These are phyloP conservation scores for Phytophthora aleatoria DNA, from an alignment of 352 stramenopile species.

Conservation along the genomic window DNA sequence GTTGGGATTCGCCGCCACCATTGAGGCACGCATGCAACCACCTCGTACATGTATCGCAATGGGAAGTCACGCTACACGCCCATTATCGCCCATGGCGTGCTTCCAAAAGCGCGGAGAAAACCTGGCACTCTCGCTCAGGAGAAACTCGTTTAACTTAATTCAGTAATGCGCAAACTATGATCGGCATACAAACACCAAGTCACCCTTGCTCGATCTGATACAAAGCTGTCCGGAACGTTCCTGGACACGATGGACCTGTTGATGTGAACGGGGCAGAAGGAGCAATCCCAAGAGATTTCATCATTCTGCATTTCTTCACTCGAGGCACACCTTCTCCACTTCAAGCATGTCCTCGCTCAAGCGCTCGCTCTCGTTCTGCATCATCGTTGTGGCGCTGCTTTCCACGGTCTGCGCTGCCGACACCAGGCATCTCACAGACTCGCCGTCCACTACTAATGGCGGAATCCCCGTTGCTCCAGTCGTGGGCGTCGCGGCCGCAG, in stretches of 20 bases:
- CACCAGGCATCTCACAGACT: conserved; percentile 15
- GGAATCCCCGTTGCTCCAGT: conserved; percentile 15
- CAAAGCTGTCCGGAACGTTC: conserved; percentile 25
- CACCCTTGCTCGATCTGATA: conserved; percentile 24
- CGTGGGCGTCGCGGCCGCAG: conserved; percentile 24
- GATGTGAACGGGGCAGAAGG: conserved; percentile 19
- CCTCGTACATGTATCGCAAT: conserved; percentile 2
- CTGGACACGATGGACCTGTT: conserved; percentile 24
- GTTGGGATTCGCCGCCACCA: not conserved
- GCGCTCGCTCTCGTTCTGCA: conserved; percentile 21
- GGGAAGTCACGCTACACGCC: not conserved
- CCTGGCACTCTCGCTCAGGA: not conserved
- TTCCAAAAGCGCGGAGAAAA: not conserved
- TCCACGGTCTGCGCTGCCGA: conserved; percentile 11
- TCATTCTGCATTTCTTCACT: conserved; percentile 39
- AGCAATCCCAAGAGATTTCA: conserved; percentile 1
- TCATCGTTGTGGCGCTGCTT: conserved; percentile 17
- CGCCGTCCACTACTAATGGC: not conserved
- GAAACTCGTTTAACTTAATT: conserved; percentile 13
- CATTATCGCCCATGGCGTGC: conserved; percentile 2
- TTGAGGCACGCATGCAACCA: conserved; percentile 20
- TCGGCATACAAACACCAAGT: conserved; percentile 13
- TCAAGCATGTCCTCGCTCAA: conserved; percentile 27
- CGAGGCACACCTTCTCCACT: conserved; percentile 2
- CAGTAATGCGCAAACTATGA: conserved; percentile 28